A percentile compares a stretch with the other conserved stretches of the same genome.
These are phyloP conservation scores for Podospora pseudopauciseta DNA, from an alignment of 495 filamentous ascomycete genomes.

Conservation along the genomic window DNA sequence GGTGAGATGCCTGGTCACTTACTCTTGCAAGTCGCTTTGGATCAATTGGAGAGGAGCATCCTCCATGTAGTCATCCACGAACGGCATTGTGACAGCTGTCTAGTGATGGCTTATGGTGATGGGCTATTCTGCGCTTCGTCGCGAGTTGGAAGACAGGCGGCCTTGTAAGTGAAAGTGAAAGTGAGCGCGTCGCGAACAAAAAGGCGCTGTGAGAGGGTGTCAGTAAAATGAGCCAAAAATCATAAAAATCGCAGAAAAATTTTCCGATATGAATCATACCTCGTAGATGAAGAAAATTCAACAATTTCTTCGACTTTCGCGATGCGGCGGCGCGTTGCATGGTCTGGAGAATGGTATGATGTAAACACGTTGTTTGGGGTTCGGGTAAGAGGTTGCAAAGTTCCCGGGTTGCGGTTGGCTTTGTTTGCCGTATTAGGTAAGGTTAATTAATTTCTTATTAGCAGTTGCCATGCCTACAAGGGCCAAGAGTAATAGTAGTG, in stretches of 20 bases:
- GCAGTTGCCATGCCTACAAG: background rate
- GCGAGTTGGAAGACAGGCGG: background rate
- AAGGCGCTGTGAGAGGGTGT: background rate
- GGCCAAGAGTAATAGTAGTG: background rate
- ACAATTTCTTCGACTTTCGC: background rate
- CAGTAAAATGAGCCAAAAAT: background rate
- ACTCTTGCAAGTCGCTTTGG: constrained; percentile 28
- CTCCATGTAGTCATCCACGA: constrained; percentile 15
- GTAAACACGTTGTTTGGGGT: constrained; percentile 11
- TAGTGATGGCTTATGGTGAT: background rate
- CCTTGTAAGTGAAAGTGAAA: background rate
- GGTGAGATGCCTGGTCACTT: constrained; percentile 13
- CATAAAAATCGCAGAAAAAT: background rate
- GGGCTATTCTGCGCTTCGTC: constrained; percentile 1
- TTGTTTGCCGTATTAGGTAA: background rate
- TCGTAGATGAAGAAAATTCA: background rate
- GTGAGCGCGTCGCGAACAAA: background rate
- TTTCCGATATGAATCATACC: background rate
- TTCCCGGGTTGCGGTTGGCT: constrained; percentile 4
- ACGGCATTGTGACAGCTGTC: constrained; percentile 14
- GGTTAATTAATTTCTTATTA: background rate
- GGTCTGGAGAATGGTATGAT: constrained; percentile 3
- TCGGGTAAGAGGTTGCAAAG: background rate
- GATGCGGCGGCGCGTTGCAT: background rate
- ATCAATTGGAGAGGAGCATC: constrained; percentile 15